Conservation (phyloP, 805 yeast species). For the Sungouiozyma intestinalis region DNA sequence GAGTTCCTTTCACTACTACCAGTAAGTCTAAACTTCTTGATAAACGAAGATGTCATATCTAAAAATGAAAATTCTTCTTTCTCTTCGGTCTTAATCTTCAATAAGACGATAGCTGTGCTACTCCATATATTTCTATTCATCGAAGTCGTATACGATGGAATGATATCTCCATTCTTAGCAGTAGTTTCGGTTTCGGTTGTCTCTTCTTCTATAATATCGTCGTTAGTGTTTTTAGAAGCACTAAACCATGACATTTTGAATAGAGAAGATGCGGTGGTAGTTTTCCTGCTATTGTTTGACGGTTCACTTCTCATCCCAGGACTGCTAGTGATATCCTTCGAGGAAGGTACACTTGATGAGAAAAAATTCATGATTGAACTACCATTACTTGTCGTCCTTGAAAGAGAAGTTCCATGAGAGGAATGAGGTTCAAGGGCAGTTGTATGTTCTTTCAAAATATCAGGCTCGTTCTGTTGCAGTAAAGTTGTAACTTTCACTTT, state of each 20-base stretch:
- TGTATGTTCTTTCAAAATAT: not conserved
- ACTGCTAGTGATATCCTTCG: conserved; percentile 3
- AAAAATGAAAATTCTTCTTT: conserved; percentile 33
- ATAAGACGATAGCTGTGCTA: conserved; percentile 39
- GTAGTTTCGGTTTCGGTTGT: conserved; percentile 8
- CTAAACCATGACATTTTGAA: conserved; percentile 30
- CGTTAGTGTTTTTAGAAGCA: conserved; percentile 14
- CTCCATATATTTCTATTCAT: conserved; percentile 42
- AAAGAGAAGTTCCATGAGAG: conserved; percentile 19
- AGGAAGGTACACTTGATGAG: not conserved
- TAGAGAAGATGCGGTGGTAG: conserved; percentile 27
- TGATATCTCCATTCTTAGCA: conserved; percentile 1
- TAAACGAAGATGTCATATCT: conserved; percentile 31
- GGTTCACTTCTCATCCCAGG: conserved; percentile 1
- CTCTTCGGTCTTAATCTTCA: conserved; percentile 35
- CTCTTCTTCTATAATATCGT: conserved; percentile 12
- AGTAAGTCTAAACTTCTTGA: conserved; percentile 30
- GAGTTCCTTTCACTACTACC: conserved; percentile 9
- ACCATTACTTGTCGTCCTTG: conserved; percentile 23
- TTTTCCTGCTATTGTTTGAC: conserved; percentile 8
- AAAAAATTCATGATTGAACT: conserved; percentile 15
- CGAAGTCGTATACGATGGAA: conserved; percentile 24
- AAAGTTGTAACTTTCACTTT: not conserved
- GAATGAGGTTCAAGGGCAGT: conserved; percentile 19
- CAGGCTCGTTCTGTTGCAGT: no score